Conservation (phyloP, 768 basidiomycete genomes). For the Crassisporium funariophilum region DNA sequence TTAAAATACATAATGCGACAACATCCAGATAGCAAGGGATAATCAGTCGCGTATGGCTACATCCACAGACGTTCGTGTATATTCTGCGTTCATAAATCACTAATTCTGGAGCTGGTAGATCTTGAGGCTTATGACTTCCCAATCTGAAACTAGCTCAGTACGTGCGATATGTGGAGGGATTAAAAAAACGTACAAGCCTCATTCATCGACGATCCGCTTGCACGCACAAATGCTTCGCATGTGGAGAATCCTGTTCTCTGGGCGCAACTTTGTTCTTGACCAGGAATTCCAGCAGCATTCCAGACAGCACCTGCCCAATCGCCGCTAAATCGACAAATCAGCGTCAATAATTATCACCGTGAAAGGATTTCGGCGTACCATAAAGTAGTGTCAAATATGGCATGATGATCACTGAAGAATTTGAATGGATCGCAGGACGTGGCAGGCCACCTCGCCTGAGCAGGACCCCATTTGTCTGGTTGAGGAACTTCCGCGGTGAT, state of each 20-base stretch:
- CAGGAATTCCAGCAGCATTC: conserved; percentile 70
- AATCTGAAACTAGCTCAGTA: conserved; percentile 50
- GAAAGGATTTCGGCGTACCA: conserved; percentile 48
- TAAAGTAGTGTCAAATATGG: conserved; percentile 85
- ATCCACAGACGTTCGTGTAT: too few relatives aligned
- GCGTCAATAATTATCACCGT: neutral
- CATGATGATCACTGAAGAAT: conserved; percentile 77
- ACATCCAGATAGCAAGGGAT: too few relatives aligned
- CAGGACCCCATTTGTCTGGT: conserved; percentile 75
- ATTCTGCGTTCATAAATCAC: too few relatives aligned
- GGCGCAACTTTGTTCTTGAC: conserved; percentile 87
- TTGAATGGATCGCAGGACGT: conserved; percentile 71
- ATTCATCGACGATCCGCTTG: conserved; percentile 66
- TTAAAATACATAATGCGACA: too few relatives aligned
- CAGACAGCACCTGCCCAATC: conserved; percentile 91
- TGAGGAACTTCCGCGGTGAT: conserved; percentile 72
- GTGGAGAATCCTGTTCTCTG: conserved; percentile 78
- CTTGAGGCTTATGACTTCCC: conserved; percentile 79
- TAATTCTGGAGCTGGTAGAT: conserved; percentile 56
- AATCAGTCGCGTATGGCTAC: too few relatives aligned
- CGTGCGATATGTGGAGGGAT: conserved; percentile 1
- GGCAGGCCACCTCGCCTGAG: conserved; percentile 81
- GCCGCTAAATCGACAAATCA: conserved; percentile 49
- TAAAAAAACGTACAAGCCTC: conserved; percentile 71
- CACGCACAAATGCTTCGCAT: conserved; percentile 76